Conservation (phyloP, 192 early-diverging fungal genomes). For the Podila epicladia region DNA sequence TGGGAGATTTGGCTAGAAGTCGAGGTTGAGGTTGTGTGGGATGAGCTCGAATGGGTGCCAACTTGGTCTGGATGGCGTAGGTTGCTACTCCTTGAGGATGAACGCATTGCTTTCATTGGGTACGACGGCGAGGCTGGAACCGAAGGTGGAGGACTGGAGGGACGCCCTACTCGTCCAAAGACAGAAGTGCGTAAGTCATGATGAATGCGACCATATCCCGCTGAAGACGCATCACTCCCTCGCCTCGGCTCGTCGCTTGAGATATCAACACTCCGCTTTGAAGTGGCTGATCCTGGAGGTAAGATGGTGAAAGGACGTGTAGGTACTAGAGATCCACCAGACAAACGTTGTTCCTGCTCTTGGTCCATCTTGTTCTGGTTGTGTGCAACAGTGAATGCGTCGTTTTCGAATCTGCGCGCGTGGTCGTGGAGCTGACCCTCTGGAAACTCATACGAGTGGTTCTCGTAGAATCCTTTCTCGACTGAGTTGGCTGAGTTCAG, state of each 20-base stretch:
- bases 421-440: neutral
- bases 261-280: neutral
- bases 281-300: neutral
- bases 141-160: slow-evolving; percentile 12
- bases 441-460: neutral
- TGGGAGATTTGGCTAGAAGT: neutral
- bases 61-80: neutral
- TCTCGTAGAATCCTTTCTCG: slow-evolving; percentile 12
- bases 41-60: neutral
- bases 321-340: neutral
- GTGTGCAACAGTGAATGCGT: slow-evolving; percentile 14
- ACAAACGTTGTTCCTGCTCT: neutral
- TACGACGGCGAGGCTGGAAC: neutral
- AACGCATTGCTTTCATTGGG: neutral
- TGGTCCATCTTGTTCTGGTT: slow-evolving; percentile 14
- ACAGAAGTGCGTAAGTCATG: slow-evolving; percentile 17
- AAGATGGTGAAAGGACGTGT: slow-evolving; percentile 10
- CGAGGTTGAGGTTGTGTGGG: neutral
- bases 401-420: slow-evolving; percentile 10
- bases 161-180: slow-evolving; percentile 10
- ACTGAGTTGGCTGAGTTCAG: slow-evolving; percentile 24
- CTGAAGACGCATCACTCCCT: neutral
- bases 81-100: neutral
- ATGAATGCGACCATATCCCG: neutral
- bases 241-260: neutral